Evolutionary conservation across 2,329 filamentous ascomycete species (phyloP).

Genomic region (Furcasterigmium furcatum): DNA sequence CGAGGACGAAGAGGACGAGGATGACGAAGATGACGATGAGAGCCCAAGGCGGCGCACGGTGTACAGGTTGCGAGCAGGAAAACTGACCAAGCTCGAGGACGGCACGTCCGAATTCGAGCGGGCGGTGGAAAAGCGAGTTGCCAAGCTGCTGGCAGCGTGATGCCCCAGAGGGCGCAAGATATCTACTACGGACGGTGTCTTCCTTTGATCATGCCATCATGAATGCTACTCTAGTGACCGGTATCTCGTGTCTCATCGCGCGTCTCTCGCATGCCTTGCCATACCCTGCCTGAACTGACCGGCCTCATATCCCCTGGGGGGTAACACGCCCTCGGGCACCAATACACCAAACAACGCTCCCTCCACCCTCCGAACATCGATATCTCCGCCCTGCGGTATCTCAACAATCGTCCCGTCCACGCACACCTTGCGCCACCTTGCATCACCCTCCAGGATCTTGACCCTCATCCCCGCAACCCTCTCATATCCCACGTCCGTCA

Average conservation of each 20-base stretch:
- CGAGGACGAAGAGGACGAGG: conserved; percentile 33
- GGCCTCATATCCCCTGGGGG: too few relatives aligned
- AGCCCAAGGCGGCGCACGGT: conserved; percentile 47
- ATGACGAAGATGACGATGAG: conserved; percentile 40
- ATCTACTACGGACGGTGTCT: too few relatives aligned
- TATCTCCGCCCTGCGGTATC: conserved; percentile 66
- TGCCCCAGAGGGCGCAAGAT: too few relatives aligned
- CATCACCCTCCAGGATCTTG: conserved; percentile 63
- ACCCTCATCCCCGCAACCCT: conserved; percentile 66
- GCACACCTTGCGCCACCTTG: conserved; percentile 79
- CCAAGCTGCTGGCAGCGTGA: conserved; percentile 31
- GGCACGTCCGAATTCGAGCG: conserved; percentile 66
- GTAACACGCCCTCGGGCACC: conserved; percentile 22
- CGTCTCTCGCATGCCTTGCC: too few relatives aligned
- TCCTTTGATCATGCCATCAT: not conserved
- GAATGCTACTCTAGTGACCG: too few relatives aligned
- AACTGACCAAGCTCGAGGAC: conserved; percentile 49
- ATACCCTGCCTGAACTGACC: too few relatives aligned
- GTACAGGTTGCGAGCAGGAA: conserved; percentile 57
- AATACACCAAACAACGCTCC: conserved; percentile 39
- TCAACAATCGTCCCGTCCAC: conserved; percentile 87
- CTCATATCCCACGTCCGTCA: conserved; percentile 67
- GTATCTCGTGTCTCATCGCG: too few relatives aligned
- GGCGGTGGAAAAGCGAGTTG: conserved; percentile 56
- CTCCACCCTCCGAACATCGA: conserved; percentile 57